phyloP scores from a whole-genome alignment of 768 basidiomycete genomes.

The Strobilomyces dryophilus region DNA sequence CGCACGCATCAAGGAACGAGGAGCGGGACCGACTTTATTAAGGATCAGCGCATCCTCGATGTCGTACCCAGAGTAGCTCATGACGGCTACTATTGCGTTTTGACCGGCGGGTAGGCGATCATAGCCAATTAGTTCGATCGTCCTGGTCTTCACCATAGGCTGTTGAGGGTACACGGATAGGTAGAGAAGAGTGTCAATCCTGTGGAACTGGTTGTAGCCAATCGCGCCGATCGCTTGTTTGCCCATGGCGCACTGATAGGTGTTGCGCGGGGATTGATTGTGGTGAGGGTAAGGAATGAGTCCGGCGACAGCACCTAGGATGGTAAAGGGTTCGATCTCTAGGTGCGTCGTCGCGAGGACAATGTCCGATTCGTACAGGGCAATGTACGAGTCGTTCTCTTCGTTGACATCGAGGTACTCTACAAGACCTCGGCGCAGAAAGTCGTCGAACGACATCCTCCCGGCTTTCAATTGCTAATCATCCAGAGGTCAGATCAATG shows the following conservation, averaged over 20 bases:
- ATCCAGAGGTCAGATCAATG: conserved; percentile 6
- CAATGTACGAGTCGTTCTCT: conserved; percentile 96
- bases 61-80: conserved; percentile 99
- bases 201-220: conserved; percentile 94
- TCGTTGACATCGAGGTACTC: conserved; percentile 99
- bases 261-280: conserved; percentile 98
- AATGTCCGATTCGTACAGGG: conserved; percentile 89
- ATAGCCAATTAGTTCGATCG: conserved; percentile 95
- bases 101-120: conserved; percentile 96
- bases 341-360: conserved; percentile 83
- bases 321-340: conserved; percentile 97
- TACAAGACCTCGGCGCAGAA: conserved; percentile 85
- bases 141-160: conserved; percentile 99
- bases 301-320: conserved; percentile 96
- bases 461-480: conserved; percentile 75
- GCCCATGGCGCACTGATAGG: conserved; percentile 99
- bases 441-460: conserved; percentile 85
- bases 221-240: conserved; percentile 99
- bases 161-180: conserved; percentile 97
- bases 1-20: conserved; percentile 2
- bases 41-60: conserved; percentile 98
- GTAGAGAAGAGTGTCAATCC: conserved; percentile 98
- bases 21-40: conserved; percentile 61
- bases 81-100: conserved; percentile 97
- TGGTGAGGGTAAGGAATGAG: conserved; percentile 99